Base-by-base conservation (phyloP, 1,139 yeast species). In the Sugiyamaella xylanicola region DNA sequence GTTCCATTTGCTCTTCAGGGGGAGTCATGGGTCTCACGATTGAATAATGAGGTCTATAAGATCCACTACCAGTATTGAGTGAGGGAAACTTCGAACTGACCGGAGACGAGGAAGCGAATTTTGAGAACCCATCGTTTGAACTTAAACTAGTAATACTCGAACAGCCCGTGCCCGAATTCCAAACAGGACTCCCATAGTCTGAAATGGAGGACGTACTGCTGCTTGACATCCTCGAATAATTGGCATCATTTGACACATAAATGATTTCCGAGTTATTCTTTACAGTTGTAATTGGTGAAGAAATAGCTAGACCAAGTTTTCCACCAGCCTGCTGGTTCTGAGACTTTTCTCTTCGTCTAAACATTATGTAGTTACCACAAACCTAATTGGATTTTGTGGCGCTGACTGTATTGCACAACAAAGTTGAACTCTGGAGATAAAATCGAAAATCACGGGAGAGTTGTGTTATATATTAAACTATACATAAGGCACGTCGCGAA, bases 211-310 rank as follows among this genome's bases (percentile, higher is more conserved):
- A 17, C 5, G 42, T 15, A 39, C 42, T 39, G n/a, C 22, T 39
- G 7, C 27, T 25, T 11, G 41, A 17, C 36, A 13, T 45, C 17
- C 40, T 45, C 19, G 47, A 27, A 15, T 13, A 25, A 45, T 25
- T 35, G 40, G 19, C 11, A n/a, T 41, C 40, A 42, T 21, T 17
- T 8, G 45, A 16, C 2, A 41, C 29, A 16, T 15, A 42, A 11
- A 48, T 36, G 9, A 53, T 27, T 36, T 53, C 53, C 4, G 53
- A 42, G 29, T 48, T 37, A 21, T 53, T 48, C 25, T 48, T 53
- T 20, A 48, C 48, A 2, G 56, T 48, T 5, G 41, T 48, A 8
- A 53, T 35, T 2, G 56, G 56, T n/a, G 53, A 29, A 15, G 56
- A 53, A 37, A 53, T 53, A 27, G 53, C 48, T 36, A 48, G 27